Evolutionary conservation across 192 early-diverging fungal species (phyloP).

Genomic region (Phycomyces blakesleeanus): DNA sequence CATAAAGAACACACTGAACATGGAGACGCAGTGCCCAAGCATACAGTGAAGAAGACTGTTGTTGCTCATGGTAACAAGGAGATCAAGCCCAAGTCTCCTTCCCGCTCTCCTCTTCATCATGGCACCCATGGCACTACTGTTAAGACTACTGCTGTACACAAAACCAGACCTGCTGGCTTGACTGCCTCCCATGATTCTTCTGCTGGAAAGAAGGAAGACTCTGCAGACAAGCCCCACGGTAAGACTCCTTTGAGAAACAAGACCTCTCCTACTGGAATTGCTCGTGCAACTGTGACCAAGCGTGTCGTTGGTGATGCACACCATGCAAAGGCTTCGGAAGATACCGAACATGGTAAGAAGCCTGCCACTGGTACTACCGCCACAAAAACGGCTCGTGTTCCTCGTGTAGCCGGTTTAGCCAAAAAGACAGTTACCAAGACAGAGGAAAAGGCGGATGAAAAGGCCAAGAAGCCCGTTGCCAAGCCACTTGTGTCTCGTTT

Average conservation of each 20-base stretch:
- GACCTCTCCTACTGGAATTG: too few relatives aligned
- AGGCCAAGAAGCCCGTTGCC: slow-evolving; percentile 4
- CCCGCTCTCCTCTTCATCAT: background rate
- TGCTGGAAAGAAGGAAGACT: background rate
- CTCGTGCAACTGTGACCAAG: too few relatives aligned
- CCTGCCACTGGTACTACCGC: background rate
- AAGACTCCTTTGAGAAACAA: too few relatives aligned
- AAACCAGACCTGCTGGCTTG: background rate
- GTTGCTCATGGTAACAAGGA: background rate
- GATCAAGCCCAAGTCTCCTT: slow-evolving; percentile 2
- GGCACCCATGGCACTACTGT: background rate
- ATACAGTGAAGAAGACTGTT: background rate
- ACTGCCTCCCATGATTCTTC: background rate
- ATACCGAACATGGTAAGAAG: too few relatives aligned
- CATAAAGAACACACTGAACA: background rate
- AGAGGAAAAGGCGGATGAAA: slow-evolving; percentile 2
- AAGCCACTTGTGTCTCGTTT: slow-evolving; percentile 11
- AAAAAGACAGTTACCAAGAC: slow-evolving; percentile 15
- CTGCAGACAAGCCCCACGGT: too few relatives aligned
- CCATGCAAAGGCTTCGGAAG: too few relatives aligned
- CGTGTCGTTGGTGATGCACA: too few relatives aligned
- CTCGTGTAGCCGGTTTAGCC: slow-evolving; percentile 14
- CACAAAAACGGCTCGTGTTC: slow-evolving; percentile 16
- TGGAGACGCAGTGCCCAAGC: background rate
- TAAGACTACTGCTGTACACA: background rate